These are phyloP conservation scores for Gomphus sp. DNA, from an alignment of 1,284 basidiomycete genomes.

Conservation along the genomic window DNA sequence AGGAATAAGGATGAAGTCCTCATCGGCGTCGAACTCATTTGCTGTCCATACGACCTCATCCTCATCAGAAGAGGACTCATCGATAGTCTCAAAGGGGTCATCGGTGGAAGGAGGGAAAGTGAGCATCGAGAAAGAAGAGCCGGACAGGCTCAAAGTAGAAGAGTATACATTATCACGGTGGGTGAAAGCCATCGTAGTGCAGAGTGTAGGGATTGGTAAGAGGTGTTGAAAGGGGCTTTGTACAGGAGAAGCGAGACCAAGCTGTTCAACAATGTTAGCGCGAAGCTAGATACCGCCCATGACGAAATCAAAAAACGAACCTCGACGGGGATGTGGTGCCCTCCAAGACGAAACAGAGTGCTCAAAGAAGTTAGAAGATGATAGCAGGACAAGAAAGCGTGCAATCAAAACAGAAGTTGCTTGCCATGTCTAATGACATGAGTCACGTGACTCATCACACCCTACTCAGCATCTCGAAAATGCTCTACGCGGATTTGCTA, in stretches of 20 bases:
- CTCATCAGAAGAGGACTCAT: constrained; percentile 6
- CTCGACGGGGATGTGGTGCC: constrained; percentile 4
- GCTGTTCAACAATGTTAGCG: neutral
- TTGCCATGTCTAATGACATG: neutral
- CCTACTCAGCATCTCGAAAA: too few species aligned
- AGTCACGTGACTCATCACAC: too few species aligned
- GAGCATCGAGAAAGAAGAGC: constrained; percentile 2
- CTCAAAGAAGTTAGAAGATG: neutral
- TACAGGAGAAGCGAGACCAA: constrained; percentile 8
- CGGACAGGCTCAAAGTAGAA: neutral
- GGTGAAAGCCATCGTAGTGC: neutral
- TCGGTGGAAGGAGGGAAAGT: neutral
- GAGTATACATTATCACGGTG: neutral
- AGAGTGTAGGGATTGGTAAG: neutral
- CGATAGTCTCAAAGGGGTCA: neutral
- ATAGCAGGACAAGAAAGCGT: neutral
- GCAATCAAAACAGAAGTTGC: neutral
- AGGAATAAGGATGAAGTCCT: constrained; percentile 9
- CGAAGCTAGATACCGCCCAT: neutral
- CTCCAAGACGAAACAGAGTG: constrained; percentile 3
- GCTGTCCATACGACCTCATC: constrained; percentile 7
- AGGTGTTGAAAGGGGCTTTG: neutral
- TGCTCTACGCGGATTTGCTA: too few species aligned
- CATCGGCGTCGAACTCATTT: constrained; percentile 6
- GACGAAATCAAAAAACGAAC: too few species aligned